Base-by-base conservation (phyloP, 148 eudicot genomes). In the Vaccinium darrowii region DNA sequence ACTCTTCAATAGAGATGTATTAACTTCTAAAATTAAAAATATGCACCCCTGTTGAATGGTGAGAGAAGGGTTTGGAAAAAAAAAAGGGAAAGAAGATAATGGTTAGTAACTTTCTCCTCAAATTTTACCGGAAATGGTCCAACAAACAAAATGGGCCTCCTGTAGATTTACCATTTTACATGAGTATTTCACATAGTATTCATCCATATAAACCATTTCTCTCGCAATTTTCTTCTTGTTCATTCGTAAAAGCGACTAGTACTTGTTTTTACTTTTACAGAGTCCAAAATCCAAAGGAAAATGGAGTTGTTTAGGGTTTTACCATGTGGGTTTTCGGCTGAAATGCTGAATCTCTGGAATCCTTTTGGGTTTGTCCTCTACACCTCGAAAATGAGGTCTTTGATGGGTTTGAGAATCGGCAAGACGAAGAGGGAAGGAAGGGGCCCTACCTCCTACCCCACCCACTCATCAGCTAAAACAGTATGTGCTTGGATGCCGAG, bases 331-430 rank as follows among this genome's bases (percentile, higher is more conserved):
- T 56, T 33, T 63, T 79, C 49, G 6, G 50, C 3, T 27, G 56
- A 9, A 23, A 75, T 43, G 47, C 47, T 43, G 72, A 23, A 65
- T 65, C 36, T 54, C 23, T 79, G 82, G 50, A 15, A 79, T 73
- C 39, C 6, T 33, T 47, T 75, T 18, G 47, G 47, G 47, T 5
- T 43, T 47, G 78, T 14, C 47, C 19, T 3, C 23, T 74, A 8
- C 25, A 6, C 81, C 81, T 78, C 81, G 81, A 78, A 62, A 78
- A 25, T 53, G n/a, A 27, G 62, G 62, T 14, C 30, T 15, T 53
- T 2, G 47, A 5, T 27, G 11, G 30, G 12, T 23, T 15, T n/a
- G 23, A 13, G 52, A 53, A 52, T 7, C 12, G 79, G 53, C 81
- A 27, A 27, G 81, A 78, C 81, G 63, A 53, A 25, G 80, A 14